Conservation (phyloP, 2,329 filamentous ascomycete genomes). For the Cordyceps cicadae region DNA sequence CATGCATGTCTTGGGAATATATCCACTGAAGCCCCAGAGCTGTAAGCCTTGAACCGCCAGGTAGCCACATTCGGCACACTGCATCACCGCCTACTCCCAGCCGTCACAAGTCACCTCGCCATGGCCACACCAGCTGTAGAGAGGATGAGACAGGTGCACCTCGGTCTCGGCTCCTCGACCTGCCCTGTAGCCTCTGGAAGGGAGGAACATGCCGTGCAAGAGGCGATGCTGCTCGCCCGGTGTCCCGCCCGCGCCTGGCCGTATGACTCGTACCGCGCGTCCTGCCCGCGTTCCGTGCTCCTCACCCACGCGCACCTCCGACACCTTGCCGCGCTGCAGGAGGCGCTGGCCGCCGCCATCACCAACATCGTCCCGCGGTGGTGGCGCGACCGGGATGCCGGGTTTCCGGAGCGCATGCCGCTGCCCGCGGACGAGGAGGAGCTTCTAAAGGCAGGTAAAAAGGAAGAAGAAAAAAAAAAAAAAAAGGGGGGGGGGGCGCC, state of each 20-base stretch:
- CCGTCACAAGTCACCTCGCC: background rate
- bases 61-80: background rate
- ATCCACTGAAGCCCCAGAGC: background rate
- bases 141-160: conserved; percentile 2
- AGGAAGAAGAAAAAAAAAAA: too few relatives aligned
- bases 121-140: background rate
- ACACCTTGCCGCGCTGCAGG: conserved; percentile 23
- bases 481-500: too few relatives aligned
- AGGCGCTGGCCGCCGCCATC: conserved; percentile 25
- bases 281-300: conserved; percentile 28
- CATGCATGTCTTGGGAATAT: background rate
- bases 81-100: background rate
- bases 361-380: conserved; percentile 30
- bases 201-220: conserved; percentile 15
- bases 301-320: conserved; percentile 22
- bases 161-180: background rate
- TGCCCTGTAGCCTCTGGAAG: background rate
- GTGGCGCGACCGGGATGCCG: conserved; percentile 28
- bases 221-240: conserved; percentile 15
- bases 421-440: conserved; percentile 23
- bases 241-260: conserved; percentile 24
- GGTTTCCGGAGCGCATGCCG: conserved; percentile 27
- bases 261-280: conserved; percentile 19
- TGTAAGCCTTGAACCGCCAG: background rate
- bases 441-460: conserved; percentile 18